phyloP scores from a whole-genome alignment of 768 basidiomycete species.

The Kwoniella newhampshirensis region DNA sequence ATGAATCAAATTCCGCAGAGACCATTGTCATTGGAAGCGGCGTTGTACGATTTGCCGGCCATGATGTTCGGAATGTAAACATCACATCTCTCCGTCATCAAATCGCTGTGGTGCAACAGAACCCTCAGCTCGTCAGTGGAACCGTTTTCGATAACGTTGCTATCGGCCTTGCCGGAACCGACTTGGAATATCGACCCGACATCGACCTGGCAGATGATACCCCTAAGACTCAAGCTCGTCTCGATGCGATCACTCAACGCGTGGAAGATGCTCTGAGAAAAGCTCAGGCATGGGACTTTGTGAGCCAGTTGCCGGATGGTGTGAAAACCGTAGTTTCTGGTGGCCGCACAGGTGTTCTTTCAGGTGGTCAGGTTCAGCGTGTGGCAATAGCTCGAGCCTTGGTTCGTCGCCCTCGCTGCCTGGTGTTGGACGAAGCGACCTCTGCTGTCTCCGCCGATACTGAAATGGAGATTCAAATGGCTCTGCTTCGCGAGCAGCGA shows the following conservation, averaged over 20 bases:
- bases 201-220: conserved; percentile 10
- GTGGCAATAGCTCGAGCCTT: conserved; percentile 40
- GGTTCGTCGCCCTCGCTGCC: conserved; percentile 33
- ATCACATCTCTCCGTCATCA: conserved; percentile 40
- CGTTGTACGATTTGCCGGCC: conserved; percentile 23
- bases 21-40: conserved; percentile 14
- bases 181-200: conserved; percentile 41
- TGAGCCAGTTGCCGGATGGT: conserved; percentile 44
- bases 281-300: conserved; percentile 52
- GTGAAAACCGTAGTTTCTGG: conserved; percentile 42
- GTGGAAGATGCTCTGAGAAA: conserved; percentile 36
- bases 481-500: conserved; percentile 16
- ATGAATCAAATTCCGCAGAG: conserved; percentile 1
- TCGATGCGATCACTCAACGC: conserved; percentile 16
- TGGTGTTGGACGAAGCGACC: conserved; percentile 44
- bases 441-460: conserved; percentile 36
- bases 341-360: conserved; percentile 45
- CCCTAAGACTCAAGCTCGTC: conserved; percentile 2
- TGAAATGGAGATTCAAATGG: conserved; percentile 27
- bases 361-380: conserved; percentile 48
- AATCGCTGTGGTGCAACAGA: conserved; percentile 43
- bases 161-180: conserved; percentile 48
- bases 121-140: conserved; percentile 42
- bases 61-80: conserved; percentile 37
- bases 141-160: conserved; percentile 52